A percentile compares a stretch with the other conserved stretches of the same genome.
These are phyloP conservation scores for Eucalyptus marginata DNA, from an alignment of 345 rosid species.

Conservation along the genomic window DNA sequence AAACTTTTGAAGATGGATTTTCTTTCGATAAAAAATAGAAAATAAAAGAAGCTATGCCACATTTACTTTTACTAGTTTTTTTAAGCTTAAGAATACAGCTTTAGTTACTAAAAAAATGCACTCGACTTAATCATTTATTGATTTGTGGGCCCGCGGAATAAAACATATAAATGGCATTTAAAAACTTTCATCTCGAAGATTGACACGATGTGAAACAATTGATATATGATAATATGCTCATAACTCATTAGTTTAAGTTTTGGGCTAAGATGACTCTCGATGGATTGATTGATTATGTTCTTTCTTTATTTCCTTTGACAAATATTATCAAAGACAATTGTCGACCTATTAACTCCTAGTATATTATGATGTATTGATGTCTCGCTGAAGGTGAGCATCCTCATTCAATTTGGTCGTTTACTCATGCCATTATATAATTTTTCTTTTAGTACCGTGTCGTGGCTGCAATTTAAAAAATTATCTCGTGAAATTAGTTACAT, in stretches of 20 bases:
- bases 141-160: background rate
- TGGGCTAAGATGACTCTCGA: accelerated
- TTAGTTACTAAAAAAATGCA: background rate
- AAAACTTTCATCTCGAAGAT: accelerated
- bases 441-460: accelerated
- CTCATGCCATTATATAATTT: background rate
- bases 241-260: background rate
- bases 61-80: background rate
- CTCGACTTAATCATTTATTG: background rate
- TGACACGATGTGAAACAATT: too few species aligned
- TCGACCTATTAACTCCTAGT: accelerated
- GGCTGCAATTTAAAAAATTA: accelerated
- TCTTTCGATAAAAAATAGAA: background rate
- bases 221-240: accelerated
- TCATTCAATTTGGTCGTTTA: background rate
- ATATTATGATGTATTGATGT: background rate
- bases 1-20: background rate
- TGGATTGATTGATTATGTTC: background rate
- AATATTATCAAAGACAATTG: background rate
- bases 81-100: background rate
- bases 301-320: background rate
- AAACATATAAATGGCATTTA: background rate
- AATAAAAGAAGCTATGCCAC: background rate
- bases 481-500: accelerated
- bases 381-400: accelerated